Conservation (phyloP, 139 green algal species). For the Chloropicon primus region DNA sequence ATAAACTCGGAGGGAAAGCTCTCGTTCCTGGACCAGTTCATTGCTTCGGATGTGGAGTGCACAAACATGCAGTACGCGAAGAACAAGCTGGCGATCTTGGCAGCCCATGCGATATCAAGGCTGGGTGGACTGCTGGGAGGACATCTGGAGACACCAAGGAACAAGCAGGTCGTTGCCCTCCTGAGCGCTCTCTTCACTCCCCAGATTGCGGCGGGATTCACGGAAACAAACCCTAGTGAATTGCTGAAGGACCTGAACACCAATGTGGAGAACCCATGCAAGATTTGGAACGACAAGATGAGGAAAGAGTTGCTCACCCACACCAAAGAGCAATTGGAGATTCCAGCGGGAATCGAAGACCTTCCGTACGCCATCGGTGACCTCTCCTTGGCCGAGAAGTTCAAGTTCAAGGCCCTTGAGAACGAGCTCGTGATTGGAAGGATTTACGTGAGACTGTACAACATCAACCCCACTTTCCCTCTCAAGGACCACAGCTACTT, state of each 20-base stretch:
- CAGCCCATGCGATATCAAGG: conserved; percentile 40
- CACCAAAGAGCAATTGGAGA: background rate
- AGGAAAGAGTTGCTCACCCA: conserved; percentile 51
- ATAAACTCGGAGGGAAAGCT: background rate
- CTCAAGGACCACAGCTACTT: conserved; percentile 47
- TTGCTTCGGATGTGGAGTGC: conserved; percentile 20
- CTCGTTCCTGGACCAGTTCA: conserved; percentile 7
- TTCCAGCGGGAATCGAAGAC: background rate
- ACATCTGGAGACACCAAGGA: background rate
- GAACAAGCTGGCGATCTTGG: conserved; percentile 63
- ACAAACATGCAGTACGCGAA: conserved; percentile 42
- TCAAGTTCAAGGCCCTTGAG: conserved; percentile 20
- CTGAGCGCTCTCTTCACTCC: conserved; percentile 61
- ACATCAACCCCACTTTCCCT: conserved; percentile 36
- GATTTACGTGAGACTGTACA: conserved; percentile 80
- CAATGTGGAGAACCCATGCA: conserved; percentile 43
- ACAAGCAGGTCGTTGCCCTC: conserved; percentile 9
- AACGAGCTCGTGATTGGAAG: conserved; percentile 68
- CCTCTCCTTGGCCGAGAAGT: background rate
- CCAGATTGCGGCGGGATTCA: conserved; percentile 50
- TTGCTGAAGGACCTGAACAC: conserved; percentile 49
- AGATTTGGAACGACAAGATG: conserved; percentile 78
- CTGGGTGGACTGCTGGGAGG: conserved; percentile 40
- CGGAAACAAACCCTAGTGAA: conserved; percentile 33
- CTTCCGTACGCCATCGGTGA: background rate